Conservation (phyloP, 352 stramenopile genomes). For the Pythium dissotocum region DNA sequence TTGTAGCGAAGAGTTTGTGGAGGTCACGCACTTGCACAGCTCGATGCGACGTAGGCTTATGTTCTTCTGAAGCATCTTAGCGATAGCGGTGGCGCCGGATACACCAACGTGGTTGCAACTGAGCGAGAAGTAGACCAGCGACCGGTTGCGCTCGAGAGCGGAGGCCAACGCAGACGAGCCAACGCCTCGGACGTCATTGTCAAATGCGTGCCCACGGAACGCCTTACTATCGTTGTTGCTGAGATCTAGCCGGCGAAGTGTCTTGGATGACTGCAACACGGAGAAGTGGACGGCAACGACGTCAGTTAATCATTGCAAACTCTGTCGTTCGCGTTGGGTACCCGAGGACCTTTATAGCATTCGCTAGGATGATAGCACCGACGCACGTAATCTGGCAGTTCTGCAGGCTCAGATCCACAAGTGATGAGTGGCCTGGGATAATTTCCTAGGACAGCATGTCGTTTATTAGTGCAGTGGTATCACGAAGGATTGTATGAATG, state of each 20-base stretch:
- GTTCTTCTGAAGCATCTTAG: slow-evolving; percentile 40
- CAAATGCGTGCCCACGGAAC: slow-evolving; percentile 26
- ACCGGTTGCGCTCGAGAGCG: slow-evolving; percentile 36
- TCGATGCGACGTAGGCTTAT: slow-evolving; percentile 27
- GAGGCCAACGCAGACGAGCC: slow-evolving; percentile 33
- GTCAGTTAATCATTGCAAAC: no score
- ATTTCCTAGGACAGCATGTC: slow-evolving; percentile 23
- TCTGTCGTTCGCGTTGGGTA: no score
- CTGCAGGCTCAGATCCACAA: slow-evolving; percentile 36
- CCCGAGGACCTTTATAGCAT: slow-evolving; percentile 33
- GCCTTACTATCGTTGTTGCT: slow-evolving; percentile 37
- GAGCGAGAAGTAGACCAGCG: slow-evolving; percentile 30
- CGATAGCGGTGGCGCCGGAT: slow-evolving; percentile 27
- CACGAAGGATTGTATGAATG: no score
- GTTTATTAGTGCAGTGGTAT: no score
- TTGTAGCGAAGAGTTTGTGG: no score
- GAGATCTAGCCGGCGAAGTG: slow-evolving; percentile 35
- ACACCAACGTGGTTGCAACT: slow-evolving; percentile 37
- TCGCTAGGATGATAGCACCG: slow-evolving; percentile 45
- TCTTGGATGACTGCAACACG: not conserved
- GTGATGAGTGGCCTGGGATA: slow-evolving; percentile 12
- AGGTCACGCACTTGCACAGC: slow-evolving; percentile 32
- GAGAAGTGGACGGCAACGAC: no score
- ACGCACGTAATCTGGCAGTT: slow-evolving; percentile 48
- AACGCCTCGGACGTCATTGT: slow-evolving; percentile 36